Evolutionary conservation across 2,329 filamentous ascomycete species (phyloP).

Genomic region (Cercospora zeae-maydis): DNA sequence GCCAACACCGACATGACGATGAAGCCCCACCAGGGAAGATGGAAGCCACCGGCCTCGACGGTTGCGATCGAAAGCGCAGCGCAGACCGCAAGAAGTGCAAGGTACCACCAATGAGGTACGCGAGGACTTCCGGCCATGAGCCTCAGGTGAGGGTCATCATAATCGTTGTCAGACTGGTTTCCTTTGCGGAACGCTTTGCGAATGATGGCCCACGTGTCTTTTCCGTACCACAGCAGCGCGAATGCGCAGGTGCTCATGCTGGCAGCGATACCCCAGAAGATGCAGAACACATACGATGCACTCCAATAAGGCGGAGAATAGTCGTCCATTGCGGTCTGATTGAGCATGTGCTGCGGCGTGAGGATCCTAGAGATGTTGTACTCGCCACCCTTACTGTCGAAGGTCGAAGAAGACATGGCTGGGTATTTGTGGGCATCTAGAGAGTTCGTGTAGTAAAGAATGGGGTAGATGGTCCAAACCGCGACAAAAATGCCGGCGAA

Average conservation of each 20-base stretch:
- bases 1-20: constrained; percentile 30
- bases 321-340: constrained; percentile 22
- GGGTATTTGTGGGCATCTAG: constrained; percentile 71
- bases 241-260: constrained; percentile 35
- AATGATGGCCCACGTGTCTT: constrained; percentile 18
- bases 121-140: constrained; percentile 31
- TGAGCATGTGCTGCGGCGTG: constrained; percentile 57
- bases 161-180: constrained; percentile 22
- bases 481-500: constrained; percentile 51
- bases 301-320: constrained; percentile 30
- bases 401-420: constrained; percentile 58
- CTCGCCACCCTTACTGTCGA: constrained; percentile 75
- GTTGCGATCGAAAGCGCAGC: constrained; percentile 30
- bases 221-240: constrained; percentile 32
- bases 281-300: constrained; percentile 28
- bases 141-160: constrained; percentile 34
- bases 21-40: constrained; percentile 36
- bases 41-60: constrained; percentile 31
- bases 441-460: constrained; percentile 74
- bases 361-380: constrained; percentile 79
- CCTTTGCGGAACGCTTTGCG: constrained; percentile 22
- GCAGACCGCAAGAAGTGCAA: constrained; percentile 29
- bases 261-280: constrained; percentile 34
- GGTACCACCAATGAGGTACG: constrained; percentile 37
- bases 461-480: constrained; percentile 54